Base-by-base conservation (phyloP, 2,329 filamentous ascomycete species). In the Cladophialophora exuberans region DNA sequence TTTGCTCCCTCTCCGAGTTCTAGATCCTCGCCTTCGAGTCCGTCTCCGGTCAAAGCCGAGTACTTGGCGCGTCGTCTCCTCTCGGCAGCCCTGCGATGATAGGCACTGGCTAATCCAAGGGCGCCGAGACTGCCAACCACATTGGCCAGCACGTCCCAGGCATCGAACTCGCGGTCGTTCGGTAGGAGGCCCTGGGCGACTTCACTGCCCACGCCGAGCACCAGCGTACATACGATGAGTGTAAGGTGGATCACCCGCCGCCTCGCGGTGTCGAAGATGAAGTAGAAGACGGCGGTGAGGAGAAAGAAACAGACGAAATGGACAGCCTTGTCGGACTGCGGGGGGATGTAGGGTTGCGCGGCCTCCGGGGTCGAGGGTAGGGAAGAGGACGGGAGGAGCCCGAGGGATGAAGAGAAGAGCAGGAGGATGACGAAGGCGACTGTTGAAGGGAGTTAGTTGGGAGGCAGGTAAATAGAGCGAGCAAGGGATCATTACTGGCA, bases 71-170 rank as follows among this genome's bases (percentile, higher is more conserved):
- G 78, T 57, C 92, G 82, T 69, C 88, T 89, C 59, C 94, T 82
- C 72, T 97, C 93, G 33, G 97, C 77, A 91, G 97, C 97, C 56
- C 94, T 87, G 68, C 89, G 88, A 74, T 99, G 94, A 70, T 99
- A 99, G 88, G 89, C 93, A 54, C 85, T 86, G 70, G 89, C 95
- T 17, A 96, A 70, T 0, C 80, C 86, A 17, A 97, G 69, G 0
- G 83, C 91, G 0, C 79, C 76, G 11, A 88, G 72, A 61, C 88
- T 93, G 36, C 94, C 94, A 35, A 89, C 75, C 0, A 96, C 73
- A 70, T 99, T 99, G 67, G 92, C 91, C 49, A 90, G 78, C 59
- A 99, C 89, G 69, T 97, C 90, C 67, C 87, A 90, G 44, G 87
- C 75, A 67, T 99, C 94, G 67, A 87, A 88, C 13, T 79, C 72